Base-by-base conservation (phyloP, 2,329 filamentous ascomycete genomes). In the Davidsoniella virescens region DNA sequence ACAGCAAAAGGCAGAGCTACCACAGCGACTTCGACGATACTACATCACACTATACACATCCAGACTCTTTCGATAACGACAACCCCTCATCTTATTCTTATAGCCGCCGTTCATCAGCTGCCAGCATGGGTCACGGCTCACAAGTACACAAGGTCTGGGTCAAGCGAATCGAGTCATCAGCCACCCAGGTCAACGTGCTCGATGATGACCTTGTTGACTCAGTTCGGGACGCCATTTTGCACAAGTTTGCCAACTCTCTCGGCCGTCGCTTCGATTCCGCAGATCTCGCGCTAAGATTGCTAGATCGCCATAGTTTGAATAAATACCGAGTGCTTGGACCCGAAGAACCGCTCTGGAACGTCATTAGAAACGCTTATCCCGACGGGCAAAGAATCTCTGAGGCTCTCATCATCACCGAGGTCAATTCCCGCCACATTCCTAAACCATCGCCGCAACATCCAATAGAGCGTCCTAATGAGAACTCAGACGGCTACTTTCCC, bases 121-220 rank as follows among this genome's bases (percentile, higher is more conserved):
- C 63, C 59, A 54, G 63, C 53, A 52, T 60, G 48, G 65, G 65
- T 41, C 65, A 70, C 50, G 67, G 65, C 59, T 61, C 62, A 54
- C 67, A 62, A 54, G 80, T 80, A 52, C 76, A 86, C 62, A 95
- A 94, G 71, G 80, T 96, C 59, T 98, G 92, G 92, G 90, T 96
- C 62, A 92, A 84, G 70, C 76, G 90, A 59, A 84, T 84, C 17
- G 76, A 82, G 56, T 84, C 81, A 53, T 95, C 90, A 51, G 80
- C 90, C 38, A 98, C 92, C 12, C 72, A 92, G 59, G 82, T 98
- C 50, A 79, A 82, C 54, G 84, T 94, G 59, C 74, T 78, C 57
- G 84, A 94, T 59, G 87, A 93, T 59, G 87, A 94, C 61, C 68
- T 96, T 58, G 88, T 96, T 52, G 92, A 98, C 64, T 90, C 95